Base-by-base conservation (phyloP, 257 asterid genomes). In the Salvia splendens region DNA sequence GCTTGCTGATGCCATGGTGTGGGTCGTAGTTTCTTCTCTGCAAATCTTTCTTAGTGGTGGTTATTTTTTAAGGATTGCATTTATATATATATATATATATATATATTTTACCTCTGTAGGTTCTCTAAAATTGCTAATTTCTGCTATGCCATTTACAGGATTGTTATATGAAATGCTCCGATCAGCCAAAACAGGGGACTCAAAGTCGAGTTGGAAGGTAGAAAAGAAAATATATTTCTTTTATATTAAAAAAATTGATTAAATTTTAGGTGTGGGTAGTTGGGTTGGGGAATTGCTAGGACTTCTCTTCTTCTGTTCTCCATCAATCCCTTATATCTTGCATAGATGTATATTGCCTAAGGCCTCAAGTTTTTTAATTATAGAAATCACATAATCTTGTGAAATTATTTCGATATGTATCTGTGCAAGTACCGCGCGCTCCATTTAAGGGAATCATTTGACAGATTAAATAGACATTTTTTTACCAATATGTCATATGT, bases 171-270 rank as follows among this genome's bases (percentile, higher is more conserved):
- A 93, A 85, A 93, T 93, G 99, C 97, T 93, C 75, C 91, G 97
- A 66, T 86, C 96, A 17, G 86, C 96, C 59, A 90, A 81, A 83
- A 81, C 88, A 69, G 94, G 94, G 81, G 97, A 88, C 77, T 90
- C 96, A 53, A 93, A 86, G 81, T 83, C 95, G 64, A 83, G 87
- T 68, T 93, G 96, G 96, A 93, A 93, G 99, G 99, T 93, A 86
- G 50, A 56, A 49, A 40, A 55, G 16, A 30, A 15, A 6, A 14
- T 9, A 24, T 30, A 24, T 61, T 11, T 36, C 43, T 65, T 30
- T 64, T 64, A 15, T 74, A 61, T 61, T 64, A 11, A 35, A 33
- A 40, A 33, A 62, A 20, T 50, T 35, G 45, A 53, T 30, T 11
- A 60, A 62, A 47, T 60, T 54, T 61, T 54, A 41, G 72, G 61